Base-by-base conservation (phyloP, 1,284 basidiomycete genomes). In the Ganoderma resinaceum region DNA sequence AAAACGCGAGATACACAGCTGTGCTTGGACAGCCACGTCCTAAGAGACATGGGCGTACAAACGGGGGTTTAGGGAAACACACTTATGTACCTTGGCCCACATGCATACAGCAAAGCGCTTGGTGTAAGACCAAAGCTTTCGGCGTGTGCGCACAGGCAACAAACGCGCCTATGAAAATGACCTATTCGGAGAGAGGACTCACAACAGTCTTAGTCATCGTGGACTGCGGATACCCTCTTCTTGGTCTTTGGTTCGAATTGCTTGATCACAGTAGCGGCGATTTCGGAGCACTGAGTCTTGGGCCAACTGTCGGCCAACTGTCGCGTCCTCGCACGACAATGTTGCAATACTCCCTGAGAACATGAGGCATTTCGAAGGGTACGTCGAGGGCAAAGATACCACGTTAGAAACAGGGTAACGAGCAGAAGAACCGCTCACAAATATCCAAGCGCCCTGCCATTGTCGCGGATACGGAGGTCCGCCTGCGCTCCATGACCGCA, bases 41-140 rank as follows among this genome's bases (percentile, higher is more conserved):
- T n/a, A 60, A 60, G 58, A 23, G 37, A 20, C 58, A 42, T 60
- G 58, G 38, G 23, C 18, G 16, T 38, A 14, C 58, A 60, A 60
- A 40, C n/a, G 16, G 37, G 38, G 58, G 20, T 26, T 16, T 14
- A 26, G 29, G 23, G 12, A 23, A 29, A 40, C 58, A 40, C 23
- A 23, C 14, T 38, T 60, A 9, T 38, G n/a, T 23, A 6, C 11
- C 14, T 60, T 26, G n/a, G 35, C 37, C 4, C 37, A n/a, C 35
- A 42, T 38, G 38, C 23, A 60, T 12, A 16, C 58, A 60, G 23
- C 38, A 14, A 6, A 8, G 14, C 38, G 23, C 58, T 26, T 16
- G 23, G 35, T 37, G 23, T 60, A 37, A 11, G 58, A 40, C 23
- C 5, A 59, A 37, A 26, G 23, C 23, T 33, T n/a, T n/a, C 8